phyloP scores from a whole-genome alignment of 495 filamentous ascomycete genomes.

The Tuber microsphaerosporum region DNA sequence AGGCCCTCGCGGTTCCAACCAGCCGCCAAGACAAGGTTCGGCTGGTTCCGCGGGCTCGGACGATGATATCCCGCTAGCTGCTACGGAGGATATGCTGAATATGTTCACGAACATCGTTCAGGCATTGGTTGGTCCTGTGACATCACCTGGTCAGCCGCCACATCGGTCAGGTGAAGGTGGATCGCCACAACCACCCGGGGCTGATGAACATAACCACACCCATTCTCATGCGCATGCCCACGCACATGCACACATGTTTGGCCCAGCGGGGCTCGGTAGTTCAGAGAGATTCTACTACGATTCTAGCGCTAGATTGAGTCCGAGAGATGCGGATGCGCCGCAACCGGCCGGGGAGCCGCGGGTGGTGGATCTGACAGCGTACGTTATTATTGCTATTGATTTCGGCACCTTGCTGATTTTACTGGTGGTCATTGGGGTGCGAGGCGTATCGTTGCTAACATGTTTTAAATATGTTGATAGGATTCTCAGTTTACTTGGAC shows the following conservation, averaged over 20 bases:
- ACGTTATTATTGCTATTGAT: slow-evolving; percentile 3
- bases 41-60: slow-evolving; percentile 1
- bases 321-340: slow-evolving; percentile 32
- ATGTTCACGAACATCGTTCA: slow-evolving; percentile 33
- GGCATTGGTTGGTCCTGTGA: slow-evolving; percentile 19
- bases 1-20: slow-evolving; percentile 10
- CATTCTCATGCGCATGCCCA: slow-evolving; percentile 14
- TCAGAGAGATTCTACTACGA: slow-evolving; percentile 22
- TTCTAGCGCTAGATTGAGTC: slow-evolving; percentile 24
- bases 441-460: not conserved
- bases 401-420: not conserved
- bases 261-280: slow-evolving; percentile 7
- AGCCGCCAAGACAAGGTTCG: slow-evolving; percentile 6
- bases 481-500: not conserved
- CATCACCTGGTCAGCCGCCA: slow-evolving; percentile 10
- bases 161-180: slow-evolving; percentile 3
- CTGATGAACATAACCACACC: slow-evolving; percentile 7
- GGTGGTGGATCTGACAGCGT: slow-evolving; percentile 31
- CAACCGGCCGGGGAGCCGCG: slow-evolving; percentile 22
- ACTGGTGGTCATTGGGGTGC: not conserved
- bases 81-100: slow-evolving; percentile 29
- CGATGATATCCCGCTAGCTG: slow-evolving; percentile 7
- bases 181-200: not conserved
- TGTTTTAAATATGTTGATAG: not conserved
- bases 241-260: slow-evolving; percentile 26